Base-by-base conservation (phyloP, 768 basidiomycete species). In the Lyophyllum atratum region DNA sequence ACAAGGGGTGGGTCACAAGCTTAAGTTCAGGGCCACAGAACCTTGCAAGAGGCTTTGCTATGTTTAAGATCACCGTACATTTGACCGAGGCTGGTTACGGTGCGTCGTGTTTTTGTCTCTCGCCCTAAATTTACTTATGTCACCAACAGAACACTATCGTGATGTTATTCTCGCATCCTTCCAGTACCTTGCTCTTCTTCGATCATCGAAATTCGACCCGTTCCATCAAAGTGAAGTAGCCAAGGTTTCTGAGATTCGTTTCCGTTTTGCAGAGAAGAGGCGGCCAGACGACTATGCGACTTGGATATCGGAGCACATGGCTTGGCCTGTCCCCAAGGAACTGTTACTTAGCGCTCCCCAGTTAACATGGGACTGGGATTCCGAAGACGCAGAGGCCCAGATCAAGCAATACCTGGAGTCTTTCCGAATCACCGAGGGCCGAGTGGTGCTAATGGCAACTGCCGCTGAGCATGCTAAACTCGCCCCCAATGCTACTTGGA, bases 61-160 rank as follows among this genome's bases (percentile, higher is more conserved):
- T 92, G 80, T 92, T 97, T 75, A 95, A 92, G 69, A 71, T 91
- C n/a, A 88, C 86, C 1, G 76, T 90, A 22, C 75, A 90, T 64
- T 73, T 99, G 60, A 97, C 97, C 0, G 79, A 83, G 34, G 86
- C 92, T 56, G 97, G 97, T 1, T 89, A 96, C 55, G 80, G 93
- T 95, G 67, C 66, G 90, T 79, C 28, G 1, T 33, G 33, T 28
- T 39, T 40, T 53, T 24, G 47, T 33, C 15, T 26, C 31, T 56
- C 34, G 19, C 22, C 31, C 9, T 33, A 7, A 4, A 22, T 14
- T 42, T 17, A 51, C 9, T 28, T 5, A 52, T 25, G 28, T 55
- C 33, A n/a, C 24, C 6, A 15, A 3, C 68, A 95, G 94, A 83
- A 61, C 84, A 95, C 65, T 85, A 96, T 71, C 83, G 85, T 24